Percentiles rank a stretch among this genome's conserved stretches.
phyloP scores from a whole-genome alignment of 805 yeast genomes.

The Ogataea wickerhamii region DNA sequence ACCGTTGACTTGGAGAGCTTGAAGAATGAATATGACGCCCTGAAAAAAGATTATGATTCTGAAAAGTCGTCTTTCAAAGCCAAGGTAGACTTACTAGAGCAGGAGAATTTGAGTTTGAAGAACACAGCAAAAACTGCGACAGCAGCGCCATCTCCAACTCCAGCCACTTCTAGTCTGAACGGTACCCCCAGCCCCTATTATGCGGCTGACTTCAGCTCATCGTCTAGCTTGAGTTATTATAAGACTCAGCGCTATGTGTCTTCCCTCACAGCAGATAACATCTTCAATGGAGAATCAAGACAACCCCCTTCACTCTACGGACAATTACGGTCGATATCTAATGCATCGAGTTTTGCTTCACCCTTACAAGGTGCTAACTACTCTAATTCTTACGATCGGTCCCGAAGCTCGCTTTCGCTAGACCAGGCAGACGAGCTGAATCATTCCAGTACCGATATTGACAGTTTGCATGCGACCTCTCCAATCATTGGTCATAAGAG shows the following conservation, averaged over 20 bases:
- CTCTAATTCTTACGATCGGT: conserved; percentile 2
- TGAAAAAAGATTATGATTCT: conserved; percentile 28
- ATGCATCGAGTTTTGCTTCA: conserved; percentile 6
- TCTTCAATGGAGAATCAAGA: conserved; percentile 34
- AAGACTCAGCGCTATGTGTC: conserved; percentile 25
- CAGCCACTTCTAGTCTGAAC: too few relatives aligned
- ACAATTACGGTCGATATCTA: conserved; percentile 9
- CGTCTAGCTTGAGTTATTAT: conserved; percentile 20
- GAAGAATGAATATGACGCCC: conserved; percentile 25
- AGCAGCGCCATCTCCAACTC: conserved; percentile 7
- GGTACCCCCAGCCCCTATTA: conserved; percentile 19
- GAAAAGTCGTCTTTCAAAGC: conserved; percentile 26
- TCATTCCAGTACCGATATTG: conserved; percentile 12
- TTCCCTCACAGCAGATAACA: conserved; percentile 28
- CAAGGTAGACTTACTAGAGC: conserved; percentile 25
- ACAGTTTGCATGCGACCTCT: conserved; percentile 16
- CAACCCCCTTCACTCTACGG: conserved; percentile 33
- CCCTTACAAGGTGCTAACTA: conserved; percentile 8
- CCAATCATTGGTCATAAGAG: conserved; percentile 16
- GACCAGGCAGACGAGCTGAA: conserved; percentile 14
- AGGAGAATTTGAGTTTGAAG: conserved; percentile 24
- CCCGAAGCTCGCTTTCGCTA: conserved; percentile 10
- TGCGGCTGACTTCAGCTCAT: conserved; percentile 30
- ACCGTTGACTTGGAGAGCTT: conserved; percentile 15
- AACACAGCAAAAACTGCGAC: conserved; percentile 15